Evolutionary conservation across 345 rosid species (phyloP).

Genomic region (Populus pruinosa): DNA sequence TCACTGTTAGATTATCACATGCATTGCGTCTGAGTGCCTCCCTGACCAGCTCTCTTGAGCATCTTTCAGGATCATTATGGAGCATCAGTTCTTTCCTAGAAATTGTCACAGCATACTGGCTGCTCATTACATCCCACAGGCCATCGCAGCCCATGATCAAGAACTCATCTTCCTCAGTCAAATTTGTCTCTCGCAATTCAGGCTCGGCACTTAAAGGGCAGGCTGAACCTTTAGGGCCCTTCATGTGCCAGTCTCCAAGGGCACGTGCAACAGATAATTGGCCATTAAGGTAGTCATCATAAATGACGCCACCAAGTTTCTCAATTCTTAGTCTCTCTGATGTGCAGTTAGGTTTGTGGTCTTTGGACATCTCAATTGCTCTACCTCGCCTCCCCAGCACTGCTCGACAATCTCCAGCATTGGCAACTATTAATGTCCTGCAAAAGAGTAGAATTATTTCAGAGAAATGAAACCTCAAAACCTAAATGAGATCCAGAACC

Average conservation of each 20-base stretch:
- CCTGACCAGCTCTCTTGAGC: slow-evolving; percentile 83
- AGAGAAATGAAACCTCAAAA: neutral
- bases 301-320: slow-evolving; percentile 81
- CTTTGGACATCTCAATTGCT: slow-evolving; percentile 87
- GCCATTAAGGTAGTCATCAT: slow-evolving; percentile 95
- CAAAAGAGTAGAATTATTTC: neutral
- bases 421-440: slow-evolving; percentile 81
- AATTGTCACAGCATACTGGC: slow-evolving; percentile 86
- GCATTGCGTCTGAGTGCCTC: slow-evolving; percentile 79
- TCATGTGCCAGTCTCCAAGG: slow-evolving; percentile 98
- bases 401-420: slow-evolving; percentile 97
- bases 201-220: slow-evolving; percentile 90
- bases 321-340: slow-evolving; percentile 80
- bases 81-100: slow-evolving; percentile 81
- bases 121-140: slow-evolving; percentile 98
- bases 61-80: slow-evolving; percentile 94
- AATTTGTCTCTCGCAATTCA: slow-evolving; percentile 62
- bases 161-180: slow-evolving; percentile 92
- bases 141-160: slow-evolving; percentile 96
- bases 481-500: neutral
- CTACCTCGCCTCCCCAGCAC: slow-evolving; percentile 88
- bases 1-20: slow-evolving; percentile 80
- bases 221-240: slow-evolving; percentile 82
- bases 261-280: slow-evolving; percentile 97
- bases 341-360: slow-evolving; percentile 83